Percentiles rank a stretch among this genome's conserved stretches.
Conservation (phyloP, 345 rosid species). For the Abelmoschus esculentus region DNA sequence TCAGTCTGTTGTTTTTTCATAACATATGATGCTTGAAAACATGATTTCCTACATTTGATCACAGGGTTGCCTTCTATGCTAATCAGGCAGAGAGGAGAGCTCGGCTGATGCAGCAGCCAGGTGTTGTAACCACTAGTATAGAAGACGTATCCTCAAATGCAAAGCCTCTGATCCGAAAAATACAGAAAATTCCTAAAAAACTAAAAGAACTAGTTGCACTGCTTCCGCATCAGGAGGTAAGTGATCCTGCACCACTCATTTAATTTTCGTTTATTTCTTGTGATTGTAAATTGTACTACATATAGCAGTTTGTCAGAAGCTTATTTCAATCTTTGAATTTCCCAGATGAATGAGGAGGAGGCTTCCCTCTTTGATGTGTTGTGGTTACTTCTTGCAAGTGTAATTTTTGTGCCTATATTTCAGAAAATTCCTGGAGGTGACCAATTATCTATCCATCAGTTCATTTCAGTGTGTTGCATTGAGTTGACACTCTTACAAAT, state of each 20-base stretch:
- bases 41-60: background rate
- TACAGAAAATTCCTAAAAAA: background rate
- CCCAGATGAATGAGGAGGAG: constrained; percentile 91
- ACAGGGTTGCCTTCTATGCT: background rate
- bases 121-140: background rate
- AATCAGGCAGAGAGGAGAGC: background rate
- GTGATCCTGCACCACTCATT: background rate
- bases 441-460: background rate
- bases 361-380: constrained; percentile 87
- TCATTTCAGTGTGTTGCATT: background rate
- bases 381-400: constrained; percentile 93
- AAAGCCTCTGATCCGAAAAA: background rate
- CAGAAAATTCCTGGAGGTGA: constrained; percentile 99
- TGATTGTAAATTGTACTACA: background rate
- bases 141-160: background rate
- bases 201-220: background rate
- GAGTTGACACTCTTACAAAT: background rate
- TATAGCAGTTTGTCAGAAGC: background rate
- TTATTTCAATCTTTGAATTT: constrained; percentile 14
- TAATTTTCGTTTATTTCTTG: background rate
- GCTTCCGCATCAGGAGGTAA: background rate
- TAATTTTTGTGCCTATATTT: constrained; percentile 92
- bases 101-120: background rate
- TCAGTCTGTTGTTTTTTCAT: background rate
- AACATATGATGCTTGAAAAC: background rate